These are phyloP conservation scores for Verticillium nubilum DNA, from an alignment of 2,329 filamentous ascomycete genomes.

Conservation along the genomic window DNA sequence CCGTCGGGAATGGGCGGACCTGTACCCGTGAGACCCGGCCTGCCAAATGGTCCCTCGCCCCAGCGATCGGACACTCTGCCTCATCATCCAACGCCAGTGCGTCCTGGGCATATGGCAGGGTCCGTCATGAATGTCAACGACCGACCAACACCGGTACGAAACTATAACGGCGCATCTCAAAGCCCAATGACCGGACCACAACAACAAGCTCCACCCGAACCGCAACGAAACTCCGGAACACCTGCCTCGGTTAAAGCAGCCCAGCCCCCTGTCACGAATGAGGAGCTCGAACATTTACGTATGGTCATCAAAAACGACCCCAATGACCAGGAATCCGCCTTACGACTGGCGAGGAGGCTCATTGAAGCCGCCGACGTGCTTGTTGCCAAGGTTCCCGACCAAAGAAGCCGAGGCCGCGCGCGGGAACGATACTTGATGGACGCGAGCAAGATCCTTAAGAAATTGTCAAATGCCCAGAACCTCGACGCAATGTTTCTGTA, in stretches of 20 bases:
- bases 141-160: slow-evolving; percentile 54
- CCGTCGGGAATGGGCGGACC: neutral
- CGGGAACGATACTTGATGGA: slow-evolving; percentile 82
- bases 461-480: slow-evolving; percentile 68
- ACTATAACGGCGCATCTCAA: slow-evolving; percentile 47
- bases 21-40: slow-evolving; percentile 13
- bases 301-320: slow-evolving; percentile 65
- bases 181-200: slow-evolving; percentile 31
- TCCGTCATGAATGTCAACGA: slow-evolving; percentile 50
- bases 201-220: slow-evolving; percentile 17
- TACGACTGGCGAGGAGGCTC: slow-evolving; percentile 75
- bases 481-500: slow-evolving; percentile 89
- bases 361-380: slow-evolving; percentile 80
- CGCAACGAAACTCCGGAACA: slow-evolving; percentile 17
- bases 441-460: slow-evolving; percentile 87
- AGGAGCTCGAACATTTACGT: slow-evolving; percentile 73
- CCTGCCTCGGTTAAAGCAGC: slow-evolving; percentile 15
- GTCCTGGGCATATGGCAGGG: slow-evolving; percentile 56
- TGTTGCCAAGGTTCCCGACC: slow-evolving; percentile 57
- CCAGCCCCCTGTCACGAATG: slow-evolving; percentile 59
- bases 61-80: slow-evolving; percentile 41
- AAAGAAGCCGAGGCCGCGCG: slow-evolving; percentile 66
- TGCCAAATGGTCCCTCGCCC: slow-evolving; percentile 20
- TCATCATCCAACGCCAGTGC: slow-evolving; percentile 57
- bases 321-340: slow-evolving; percentile 63